Evolutionary conservation across 1,139 yeast genomes (phyloP).

Genomic region (Geotrichum phurueaensis): DNA sequence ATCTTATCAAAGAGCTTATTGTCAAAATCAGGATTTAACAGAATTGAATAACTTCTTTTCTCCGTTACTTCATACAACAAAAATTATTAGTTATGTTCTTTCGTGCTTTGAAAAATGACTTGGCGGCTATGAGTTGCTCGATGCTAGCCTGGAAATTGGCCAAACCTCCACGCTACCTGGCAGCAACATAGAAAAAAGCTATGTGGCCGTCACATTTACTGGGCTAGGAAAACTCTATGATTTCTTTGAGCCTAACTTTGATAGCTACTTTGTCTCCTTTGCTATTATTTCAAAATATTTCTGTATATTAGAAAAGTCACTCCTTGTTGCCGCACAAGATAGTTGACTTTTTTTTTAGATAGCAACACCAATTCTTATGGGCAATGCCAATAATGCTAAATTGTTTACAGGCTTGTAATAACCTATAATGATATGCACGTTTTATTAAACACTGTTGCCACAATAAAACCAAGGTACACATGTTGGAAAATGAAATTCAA

Average conservation of each 20-base stretch:
- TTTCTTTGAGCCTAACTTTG: constrained; percentile 19
- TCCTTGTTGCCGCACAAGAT: constrained; percentile 23
- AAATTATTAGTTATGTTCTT: constrained; percentile 12
- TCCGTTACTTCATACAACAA: constrained; percentile 7
- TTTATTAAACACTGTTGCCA: constrained; percentile 19
- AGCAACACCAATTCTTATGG: constrained; percentile 21
- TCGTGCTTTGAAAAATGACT: neutral
- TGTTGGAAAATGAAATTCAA: constrained; percentile 22
- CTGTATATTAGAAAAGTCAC: constrained; percentile 21
- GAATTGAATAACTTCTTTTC: neutral
- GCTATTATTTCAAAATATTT: constrained; percentile 19
- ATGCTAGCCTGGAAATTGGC: constrained; percentile 25
- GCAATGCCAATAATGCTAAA: constrained; percentile 36
- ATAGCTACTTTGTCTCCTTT: constrained; percentile 23
- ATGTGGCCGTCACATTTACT: constrained; percentile 17
- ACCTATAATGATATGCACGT: constrained; percentile 18
- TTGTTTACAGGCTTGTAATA: constrained; percentile 37
- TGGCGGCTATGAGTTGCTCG: constrained; percentile 26
- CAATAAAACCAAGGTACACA: constrained; percentile 15
- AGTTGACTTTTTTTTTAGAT: constrained; percentile 30
- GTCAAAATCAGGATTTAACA: constrained; percentile 7
- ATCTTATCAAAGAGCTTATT: constrained; percentile 21
- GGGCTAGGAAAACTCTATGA: constrained; percentile 31
- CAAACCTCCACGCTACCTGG: constrained; percentile 26
- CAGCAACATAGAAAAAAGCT: constrained; percentile 10